Percentiles rank a stretch among this genome's conserved stretches.
Conservation (phyloP, 2,329 filamentous ascomycete genomes). For the Byssothecium circinans region DNA sequence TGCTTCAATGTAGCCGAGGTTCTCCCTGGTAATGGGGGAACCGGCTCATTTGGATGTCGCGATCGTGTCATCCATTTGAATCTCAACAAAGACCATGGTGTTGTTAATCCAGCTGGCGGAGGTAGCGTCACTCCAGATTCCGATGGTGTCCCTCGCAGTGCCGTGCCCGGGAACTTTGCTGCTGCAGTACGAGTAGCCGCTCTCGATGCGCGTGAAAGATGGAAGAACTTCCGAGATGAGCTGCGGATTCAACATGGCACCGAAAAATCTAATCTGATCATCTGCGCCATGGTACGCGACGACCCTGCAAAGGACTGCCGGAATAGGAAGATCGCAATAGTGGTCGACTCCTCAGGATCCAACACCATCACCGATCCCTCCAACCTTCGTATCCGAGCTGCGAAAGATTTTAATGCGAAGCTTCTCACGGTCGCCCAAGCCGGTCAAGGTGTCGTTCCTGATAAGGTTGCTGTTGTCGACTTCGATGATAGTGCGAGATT, state of each 20-base stretch:
- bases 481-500: not conserved
- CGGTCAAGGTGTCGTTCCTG: not conserved
- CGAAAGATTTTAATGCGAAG: conserved; percentile 20
- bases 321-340: conserved; percentile 20
- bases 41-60: conserved; percentile 26
- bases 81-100: conserved; percentile 29
- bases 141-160: conserved; percentile 22
- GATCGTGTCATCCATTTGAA: conserved; percentile 28
- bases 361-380: not conserved
- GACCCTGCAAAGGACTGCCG: conserved; percentile 25
- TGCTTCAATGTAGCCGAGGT: conserved; percentile 23
- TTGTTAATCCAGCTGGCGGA: conserved; percentile 18
- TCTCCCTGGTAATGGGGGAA: conserved; percentile 24
- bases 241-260: conserved; percentile 25
- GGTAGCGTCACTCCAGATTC: conserved; percentile 20
- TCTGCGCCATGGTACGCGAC: conserved; percentile 26
- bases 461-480: not conserved
- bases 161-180: conserved; percentile 24
- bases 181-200: conserved; percentile 23
- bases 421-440: conserved; percentile 15
- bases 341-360: conserved; percentile 17
- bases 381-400: not conserved
- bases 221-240: conserved; percentile 26
- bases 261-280: conserved; percentile 28
- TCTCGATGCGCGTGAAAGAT: conserved; percentile 22